Conservation (phyloP, 805 yeast genomes). For the Nakazawaea wyomingensis region DNA sequence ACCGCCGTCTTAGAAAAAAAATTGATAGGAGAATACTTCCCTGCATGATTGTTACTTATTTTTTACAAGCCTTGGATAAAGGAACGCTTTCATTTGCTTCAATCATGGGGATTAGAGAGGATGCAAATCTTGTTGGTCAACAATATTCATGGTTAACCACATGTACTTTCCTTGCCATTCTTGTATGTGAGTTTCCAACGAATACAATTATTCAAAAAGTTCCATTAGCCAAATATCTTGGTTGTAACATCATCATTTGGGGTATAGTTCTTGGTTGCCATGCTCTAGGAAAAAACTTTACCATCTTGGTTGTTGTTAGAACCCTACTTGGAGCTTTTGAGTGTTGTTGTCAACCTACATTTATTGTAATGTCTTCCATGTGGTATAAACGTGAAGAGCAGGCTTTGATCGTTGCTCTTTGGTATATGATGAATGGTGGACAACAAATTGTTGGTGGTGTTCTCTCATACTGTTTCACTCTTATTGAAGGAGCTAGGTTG, state of each 20-base stretch:
- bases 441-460: constrained; percentile 23
- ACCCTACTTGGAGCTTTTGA: constrained; percentile 18
- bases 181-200: constrained; percentile 7
- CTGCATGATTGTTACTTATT: constrained; percentile 5
- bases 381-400: constrained; percentile 54
- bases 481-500: constrained; percentile 18
- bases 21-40: constrained; percentile 40
- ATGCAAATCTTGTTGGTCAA: constrained; percentile 23
- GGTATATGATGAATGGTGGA: constrained; percentile 37
- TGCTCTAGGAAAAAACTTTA: constrained; percentile 34
- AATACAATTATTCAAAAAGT: constrained; percentile 14
- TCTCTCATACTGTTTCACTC: constrained; percentile 28
- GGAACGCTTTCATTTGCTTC: constrained; percentile 18
- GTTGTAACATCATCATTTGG: constrained; percentile 35
- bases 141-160: constrained; percentile 20
- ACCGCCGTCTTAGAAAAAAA: constrained; percentile 30
- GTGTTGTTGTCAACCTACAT: not conserved
- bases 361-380: constrained; percentile 45
- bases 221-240: constrained; percentile 18
- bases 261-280: constrained; percentile 37
- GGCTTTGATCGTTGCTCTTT: constrained; percentile 45
- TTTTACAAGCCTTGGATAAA: constrained; percentile 10
- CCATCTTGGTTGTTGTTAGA: constrained; percentile 34
- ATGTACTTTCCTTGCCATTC: constrained; percentile 7
- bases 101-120: constrained; percentile 30